phyloP scores from a whole-genome alignment of 495 filamentous ascomycete species.

The Hypomontagnella monticulosa region DNA sequence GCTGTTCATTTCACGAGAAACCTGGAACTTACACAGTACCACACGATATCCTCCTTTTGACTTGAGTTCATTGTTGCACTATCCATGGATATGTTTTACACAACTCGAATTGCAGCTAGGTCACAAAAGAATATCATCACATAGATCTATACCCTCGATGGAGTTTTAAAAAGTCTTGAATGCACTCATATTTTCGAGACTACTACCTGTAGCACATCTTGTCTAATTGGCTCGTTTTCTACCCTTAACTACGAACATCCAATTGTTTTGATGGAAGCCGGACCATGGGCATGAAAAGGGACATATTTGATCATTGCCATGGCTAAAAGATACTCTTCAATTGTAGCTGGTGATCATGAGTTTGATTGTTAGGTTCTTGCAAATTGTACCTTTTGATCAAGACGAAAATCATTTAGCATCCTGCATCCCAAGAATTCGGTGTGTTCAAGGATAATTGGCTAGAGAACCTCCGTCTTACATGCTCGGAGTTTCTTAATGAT shows the following conservation, averaged over 20 bases:
- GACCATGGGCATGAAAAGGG: not conserved
- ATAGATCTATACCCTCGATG: not conserved
- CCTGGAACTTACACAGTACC: slow-evolving; percentile 32
- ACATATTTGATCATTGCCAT: slow-evolving; percentile 24
- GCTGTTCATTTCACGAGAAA: not conserved
- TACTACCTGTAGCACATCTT: not conserved
- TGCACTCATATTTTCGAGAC: not conserved
- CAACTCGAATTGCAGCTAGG: not conserved
- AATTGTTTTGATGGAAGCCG: not conserved
- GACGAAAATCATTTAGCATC: slow-evolving; percentile 10
- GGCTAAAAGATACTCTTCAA: slow-evolving; percentile 3
- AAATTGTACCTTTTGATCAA: slow-evolving; percentile 17
- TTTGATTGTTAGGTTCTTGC: not conserved
- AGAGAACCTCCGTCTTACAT: not conserved
- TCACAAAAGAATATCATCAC: not conserved
- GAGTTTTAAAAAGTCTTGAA: slow-evolving; percentile 4
- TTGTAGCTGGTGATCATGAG: slow-evolving; percentile 1
- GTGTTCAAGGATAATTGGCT: slow-evolving; percentile 16
- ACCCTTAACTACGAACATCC: not conserved
- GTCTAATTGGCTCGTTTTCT: slow-evolving; percentile 6
- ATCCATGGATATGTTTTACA: not conserved
- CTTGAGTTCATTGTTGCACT: not conserved
- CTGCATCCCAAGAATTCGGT: slow-evolving; percentile 1
- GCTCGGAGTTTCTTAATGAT: not conserved
- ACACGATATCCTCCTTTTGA: not conserved